phyloP scores from a whole-genome alignment of 2,329 filamentous ascomycete species.

The Colletotrichum spinosum region DNA sequence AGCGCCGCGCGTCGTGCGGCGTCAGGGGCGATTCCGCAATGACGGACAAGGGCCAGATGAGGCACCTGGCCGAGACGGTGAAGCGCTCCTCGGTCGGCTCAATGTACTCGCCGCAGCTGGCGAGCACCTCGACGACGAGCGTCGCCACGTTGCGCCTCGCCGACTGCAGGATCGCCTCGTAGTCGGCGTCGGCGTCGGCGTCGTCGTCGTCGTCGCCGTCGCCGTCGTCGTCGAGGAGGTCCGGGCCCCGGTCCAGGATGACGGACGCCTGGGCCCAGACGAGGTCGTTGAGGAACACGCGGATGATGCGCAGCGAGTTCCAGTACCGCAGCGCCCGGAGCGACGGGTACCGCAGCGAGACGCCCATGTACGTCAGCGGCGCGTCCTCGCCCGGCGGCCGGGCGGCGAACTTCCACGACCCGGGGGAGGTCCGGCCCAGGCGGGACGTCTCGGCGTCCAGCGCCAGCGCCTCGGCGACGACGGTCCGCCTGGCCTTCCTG shows the following conservation, averaged over 20 bases:
- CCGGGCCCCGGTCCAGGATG: constrained; percentile 14
- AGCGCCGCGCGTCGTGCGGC: constrained; percentile 25
- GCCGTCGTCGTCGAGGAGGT: constrained; percentile 6
- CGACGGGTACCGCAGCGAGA: constrained; percentile 39
- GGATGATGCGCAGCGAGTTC: constrained; percentile 42
- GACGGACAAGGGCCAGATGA: constrained; percentile 42
- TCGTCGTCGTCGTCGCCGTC: constrained; percentile 23
- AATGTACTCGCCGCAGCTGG: constrained; percentile 39
- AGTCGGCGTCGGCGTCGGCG: constrained; percentile 4
- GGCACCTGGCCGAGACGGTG: constrained; percentile 38
- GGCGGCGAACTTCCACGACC: constrained; percentile 28
- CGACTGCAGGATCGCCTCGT: constrained; percentile 23
- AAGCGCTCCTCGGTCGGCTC: constrained; percentile 36
- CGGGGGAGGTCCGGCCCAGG: constrained; percentile 12
- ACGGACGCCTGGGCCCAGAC: constrained; percentile 26
- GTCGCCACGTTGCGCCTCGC: constrained; percentile 35
- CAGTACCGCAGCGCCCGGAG: constrained; percentile 41
- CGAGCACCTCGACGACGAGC: constrained; percentile 39
- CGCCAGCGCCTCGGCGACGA: constrained; percentile 38
- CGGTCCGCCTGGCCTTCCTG: constrained; percentile 2
- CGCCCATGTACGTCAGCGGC: constrained; percentile 36
- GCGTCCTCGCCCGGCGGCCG: constrained; percentile 13
- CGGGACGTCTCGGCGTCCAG: constrained; percentile 37
- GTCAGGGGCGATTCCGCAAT: constrained; percentile 34
- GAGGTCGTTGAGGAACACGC: constrained; percentile 41